Conservation (phyloP, 192 early-diverging fungal species). For the Lobosporangium transversale region DNA sequence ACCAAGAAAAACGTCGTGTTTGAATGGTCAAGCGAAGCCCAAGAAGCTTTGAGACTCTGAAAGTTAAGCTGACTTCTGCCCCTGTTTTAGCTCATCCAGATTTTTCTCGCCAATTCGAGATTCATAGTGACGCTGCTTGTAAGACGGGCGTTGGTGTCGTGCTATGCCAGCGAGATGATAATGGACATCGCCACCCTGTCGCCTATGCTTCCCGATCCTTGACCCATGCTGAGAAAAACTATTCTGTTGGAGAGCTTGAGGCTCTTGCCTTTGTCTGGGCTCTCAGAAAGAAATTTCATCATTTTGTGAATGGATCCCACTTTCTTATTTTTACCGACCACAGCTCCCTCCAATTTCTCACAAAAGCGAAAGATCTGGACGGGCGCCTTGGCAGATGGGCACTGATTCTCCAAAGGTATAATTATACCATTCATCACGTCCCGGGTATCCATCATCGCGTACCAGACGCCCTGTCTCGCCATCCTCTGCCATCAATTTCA, state of each 20-base stretch:
- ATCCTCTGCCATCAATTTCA: slow-evolving; percentile 5
- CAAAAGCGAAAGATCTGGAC: slow-evolving; percentile 9
- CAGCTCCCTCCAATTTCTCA: slow-evolving; percentile 27
- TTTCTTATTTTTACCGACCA: slow-evolving; percentile 53
- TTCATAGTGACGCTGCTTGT: slow-evolving; percentile 5
- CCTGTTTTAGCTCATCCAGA: slow-evolving; percentile 7
- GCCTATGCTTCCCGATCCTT: slow-evolving; percentile 13
- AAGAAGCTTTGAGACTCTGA: slow-evolving; percentile 8
- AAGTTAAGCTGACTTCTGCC: neutral
- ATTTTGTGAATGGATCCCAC: slow-evolving; percentile 24
- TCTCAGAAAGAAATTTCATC: slow-evolving; percentile 24
- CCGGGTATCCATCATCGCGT: slow-evolving; percentile 5
- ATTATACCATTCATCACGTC: slow-evolving; percentile 12
- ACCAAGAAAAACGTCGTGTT: slow-evolving; percentile 10
- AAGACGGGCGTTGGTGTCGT: neutral
- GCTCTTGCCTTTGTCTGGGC: slow-evolving; percentile 51
- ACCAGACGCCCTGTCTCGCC: slow-evolving; percentile 6
- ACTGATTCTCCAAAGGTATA: slow-evolving; percentile 19
- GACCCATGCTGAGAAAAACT: slow-evolving; percentile 14
- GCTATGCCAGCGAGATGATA: slow-evolving; percentile 3
- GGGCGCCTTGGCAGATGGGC: slow-evolving; percentile 40
- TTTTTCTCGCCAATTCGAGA: neutral
- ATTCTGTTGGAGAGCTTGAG: slow-evolving; percentile 39
- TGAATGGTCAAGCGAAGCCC: neutral
- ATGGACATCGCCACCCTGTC: neutral